Evolutionary conservation across 306 rosid species (phyloP), one percentile per base, ranked within the genome.

Genomic region (Lagenaria siceraria): DNA sequence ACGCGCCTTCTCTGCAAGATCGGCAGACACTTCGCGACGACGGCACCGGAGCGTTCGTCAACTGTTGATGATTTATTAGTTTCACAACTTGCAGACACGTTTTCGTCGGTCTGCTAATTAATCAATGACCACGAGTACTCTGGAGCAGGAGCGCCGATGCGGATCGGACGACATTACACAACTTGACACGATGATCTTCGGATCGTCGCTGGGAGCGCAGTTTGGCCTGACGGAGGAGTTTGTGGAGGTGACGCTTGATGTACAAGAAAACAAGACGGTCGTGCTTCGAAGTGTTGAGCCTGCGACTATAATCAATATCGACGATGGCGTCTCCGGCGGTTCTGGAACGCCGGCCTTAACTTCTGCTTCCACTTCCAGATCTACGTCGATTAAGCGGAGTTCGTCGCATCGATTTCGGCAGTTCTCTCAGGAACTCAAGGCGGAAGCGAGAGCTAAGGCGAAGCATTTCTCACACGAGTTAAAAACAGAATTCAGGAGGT

Each of bases 221-320:
- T 87, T 87, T 48, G 72, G 17, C 21, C 10, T 7, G 8, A 87
- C 76, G 0, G 98, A 96, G 53, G 98, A 96, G 87, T 89, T 96
- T 74, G 99, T 96, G 0, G 99, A 92, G 81, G 98, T 96, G 7
- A 96, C 92, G 10, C 93, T 96, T 29, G 99, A 96, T 81, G 86
- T 92, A 61, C 97, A 91, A 77, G 99, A 92, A 40, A 97, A 96
- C 63, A 83, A 96, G 25, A 92, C 93, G 49, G 87, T 96, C 54
- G 91, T 96, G 54, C 98, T 96, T 56, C 97, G 97, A 48, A 90
- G 98, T 80, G 98, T 96, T 63, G 98, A 90, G 80, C 98, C 99
- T 2, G 93, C 96, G 59, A 77, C 93, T 17, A 85, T 81, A 8
- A 62, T 92, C 46, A 77, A 79, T 78, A 52, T 87, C 29, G 96